Conservation (phyloP, 176 grass and related monocot species). For the Elaeis guineensis region DNA sequence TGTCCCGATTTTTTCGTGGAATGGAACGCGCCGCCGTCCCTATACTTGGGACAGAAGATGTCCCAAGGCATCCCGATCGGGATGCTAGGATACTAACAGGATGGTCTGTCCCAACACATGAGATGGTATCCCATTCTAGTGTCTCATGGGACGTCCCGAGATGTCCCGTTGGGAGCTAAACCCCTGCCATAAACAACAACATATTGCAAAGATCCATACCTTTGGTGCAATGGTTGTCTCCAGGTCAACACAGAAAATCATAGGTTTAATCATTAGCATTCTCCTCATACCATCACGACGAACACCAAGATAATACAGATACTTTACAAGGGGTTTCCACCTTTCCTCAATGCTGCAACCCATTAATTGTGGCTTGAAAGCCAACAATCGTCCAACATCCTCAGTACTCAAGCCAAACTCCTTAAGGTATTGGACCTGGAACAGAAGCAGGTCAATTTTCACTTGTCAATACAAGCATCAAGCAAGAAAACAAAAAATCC, state of each 20-base stretch:
- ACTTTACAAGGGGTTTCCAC: constrained; percentile 87
- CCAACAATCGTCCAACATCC: constrained; percentile 62
- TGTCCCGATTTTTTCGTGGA: too few species aligned
- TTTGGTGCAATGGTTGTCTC: constrained; percentile 85
- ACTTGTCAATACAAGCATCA: background rate
- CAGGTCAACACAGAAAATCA: constrained; percentile 91
- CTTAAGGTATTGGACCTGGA: constrained; percentile 71
- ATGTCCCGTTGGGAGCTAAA: too few species aligned
- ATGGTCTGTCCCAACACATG: too few species aligned
- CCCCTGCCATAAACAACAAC: background rate
- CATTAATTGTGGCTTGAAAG: constrained; percentile 91
- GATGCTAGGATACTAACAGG: too few species aligned
- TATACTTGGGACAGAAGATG: too few species aligned
- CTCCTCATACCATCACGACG: constrained; percentile 77
- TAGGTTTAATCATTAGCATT: constrained; percentile 73
- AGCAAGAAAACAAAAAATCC: too few species aligned
- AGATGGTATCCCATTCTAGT: too few species aligned
- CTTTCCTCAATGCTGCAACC: constrained; percentile 90
- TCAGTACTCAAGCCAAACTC: constrained; percentile 62
- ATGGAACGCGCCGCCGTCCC: too few species aligned
- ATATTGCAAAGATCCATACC: constrained; percentile 24
- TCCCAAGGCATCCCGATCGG: too few species aligned
- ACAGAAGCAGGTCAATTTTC: background rate
- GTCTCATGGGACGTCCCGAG: too few species aligned
- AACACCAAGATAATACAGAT: constrained; percentile 78